These are phyloP conservation scores for Pythium sp. DNA, from an alignment of 352 stramenopile species.

Conservation along the genomic window DNA sequence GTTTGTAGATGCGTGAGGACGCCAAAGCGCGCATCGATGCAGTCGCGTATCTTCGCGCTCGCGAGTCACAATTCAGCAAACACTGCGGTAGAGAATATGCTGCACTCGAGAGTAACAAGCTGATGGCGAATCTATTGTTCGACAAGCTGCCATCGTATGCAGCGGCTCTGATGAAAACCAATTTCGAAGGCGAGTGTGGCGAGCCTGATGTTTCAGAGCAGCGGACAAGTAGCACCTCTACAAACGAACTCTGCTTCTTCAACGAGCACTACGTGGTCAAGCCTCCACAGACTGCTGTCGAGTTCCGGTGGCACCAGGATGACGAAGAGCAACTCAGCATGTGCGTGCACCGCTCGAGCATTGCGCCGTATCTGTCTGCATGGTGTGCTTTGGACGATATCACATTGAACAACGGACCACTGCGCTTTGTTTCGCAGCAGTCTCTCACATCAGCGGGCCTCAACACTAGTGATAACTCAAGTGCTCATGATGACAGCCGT, in stretches of 20 bases:
- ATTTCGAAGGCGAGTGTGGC: background rate
- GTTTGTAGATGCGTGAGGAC: conserved; percentile 38
- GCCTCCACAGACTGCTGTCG: conserved; percentile 42
- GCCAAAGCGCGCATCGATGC: conserved; percentile 25
- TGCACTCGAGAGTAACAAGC: conserved; percentile 3
- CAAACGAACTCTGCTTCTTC: conserved; percentile 45
- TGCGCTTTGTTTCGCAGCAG: conserved; percentile 48
- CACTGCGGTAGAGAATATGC: background rate
- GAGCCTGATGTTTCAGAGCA: background rate
- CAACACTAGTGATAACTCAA: background rate
- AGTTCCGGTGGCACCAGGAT: conserved; percentile 77
- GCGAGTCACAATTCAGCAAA: conserved; percentile 22
- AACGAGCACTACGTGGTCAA: conserved; percentile 84
- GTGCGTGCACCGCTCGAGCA: conserved; percentile 49
- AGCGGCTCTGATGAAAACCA: conserved; percentile 16
- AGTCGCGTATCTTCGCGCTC: conserved; percentile 26
- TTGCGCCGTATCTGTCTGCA: conserved; percentile 56
- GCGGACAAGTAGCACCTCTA: too few species aligned
- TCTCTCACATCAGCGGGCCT: background rate
- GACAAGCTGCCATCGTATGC: conserved; percentile 31
- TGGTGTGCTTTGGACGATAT: conserved; percentile 72
- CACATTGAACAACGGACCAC: conserved; percentile 41
- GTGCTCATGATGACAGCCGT: background rate
- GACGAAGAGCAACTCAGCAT: conserved; percentile 75
- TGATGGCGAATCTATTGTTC: conserved; percentile 40